A percentile compares a stretch with the other conserved stretches of the same genome.
phyloP scores from a whole-genome alignment of 805 yeast species.

The Yamadazyma akitaensis region DNA sequence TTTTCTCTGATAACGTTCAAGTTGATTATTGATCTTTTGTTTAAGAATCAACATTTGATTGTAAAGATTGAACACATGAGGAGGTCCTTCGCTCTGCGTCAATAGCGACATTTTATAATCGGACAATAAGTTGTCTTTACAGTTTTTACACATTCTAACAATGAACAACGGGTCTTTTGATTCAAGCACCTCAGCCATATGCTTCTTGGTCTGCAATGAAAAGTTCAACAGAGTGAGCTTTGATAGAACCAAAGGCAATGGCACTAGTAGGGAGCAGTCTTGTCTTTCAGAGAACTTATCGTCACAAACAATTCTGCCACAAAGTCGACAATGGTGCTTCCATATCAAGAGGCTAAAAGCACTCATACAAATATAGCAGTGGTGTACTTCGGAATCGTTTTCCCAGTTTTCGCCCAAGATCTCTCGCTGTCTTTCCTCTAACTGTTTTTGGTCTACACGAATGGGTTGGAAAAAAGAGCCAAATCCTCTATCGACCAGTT shows the following conservation, averaged over 20 bases:
- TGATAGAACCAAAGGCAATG: constrained; percentile 41
- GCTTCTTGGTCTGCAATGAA: constrained; percentile 19
- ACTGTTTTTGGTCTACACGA: background rate
- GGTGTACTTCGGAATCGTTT: constrained; percentile 32
- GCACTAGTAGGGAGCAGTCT: constrained; percentile 71
- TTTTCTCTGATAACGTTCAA: constrained; percentile 8
- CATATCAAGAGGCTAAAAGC: constrained; percentile 57
- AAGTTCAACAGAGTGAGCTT: constrained; percentile 37
- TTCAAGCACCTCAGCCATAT: constrained; percentile 15
- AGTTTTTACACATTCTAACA: constrained; percentile 49
- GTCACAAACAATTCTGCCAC: constrained; percentile 83
- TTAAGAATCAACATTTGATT: constrained; percentile 9
- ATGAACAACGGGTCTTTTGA: constrained; percentile 6
- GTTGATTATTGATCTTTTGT: constrained; percentile 6
- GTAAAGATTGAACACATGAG: constrained; percentile 8
- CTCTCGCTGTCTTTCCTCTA: constrained; percentile 10
- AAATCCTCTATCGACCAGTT: background rate
- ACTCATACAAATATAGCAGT: constrained; percentile 64
- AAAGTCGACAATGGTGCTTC: constrained; percentile 88
- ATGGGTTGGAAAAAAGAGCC: background rate
- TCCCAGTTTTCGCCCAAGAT: constrained; percentile 53
- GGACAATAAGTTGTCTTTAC: constrained; percentile 61
- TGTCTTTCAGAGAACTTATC: constrained; percentile 42
- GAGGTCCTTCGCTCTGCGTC: background rate
- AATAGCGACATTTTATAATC: constrained; percentile 34